Evolutionary conservation across 345 rosid genomes (phyloP), one percentile per base, ranked within the genome.

Genomic region (Dipteronia sinensis): DNA sequence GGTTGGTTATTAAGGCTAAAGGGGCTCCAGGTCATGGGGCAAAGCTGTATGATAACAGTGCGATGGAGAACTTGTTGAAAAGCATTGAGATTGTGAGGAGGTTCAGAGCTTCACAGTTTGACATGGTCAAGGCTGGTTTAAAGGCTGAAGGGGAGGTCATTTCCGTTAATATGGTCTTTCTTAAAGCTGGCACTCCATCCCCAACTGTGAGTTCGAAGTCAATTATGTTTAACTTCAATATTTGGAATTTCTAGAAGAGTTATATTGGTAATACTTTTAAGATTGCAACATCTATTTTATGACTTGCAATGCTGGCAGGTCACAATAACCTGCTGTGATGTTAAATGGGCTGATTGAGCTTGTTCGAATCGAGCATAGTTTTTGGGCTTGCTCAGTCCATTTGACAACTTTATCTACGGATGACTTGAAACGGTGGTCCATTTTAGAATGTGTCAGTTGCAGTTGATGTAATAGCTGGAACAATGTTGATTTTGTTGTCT

Each of bases 11-110:
- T 55, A 96, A 90, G 92, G 97, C 98, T 61, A 82, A 68, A 38
- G 99, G 99, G n/a, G 85, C 97, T 40, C 99, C 99, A 23, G 99
- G 98, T 29, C 97, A 96, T 67, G 98, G 99, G 56, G 97, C 98
- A 0, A 96, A 89, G 88, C 90, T 96, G 53, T 96, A 92, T 79
- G 98, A 96, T 71, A 90, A 94, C 73, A 86, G 91, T 51, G 99
- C 98, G 3, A 83, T 90, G 92, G 99, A 96, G 91, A 96, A 94
- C 80, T 91, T 94, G 68, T 76, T 91, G 40, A 92, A 88, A 80
- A 96, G 94, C 86, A 86, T 96, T 31, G 97, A 96, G 88, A 83
- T 77, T 80, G 83, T 94, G 40, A 88, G 95, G 79, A 91, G 90
- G 88, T 96, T 94, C 80, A 85, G 99, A 77, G 93, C 97, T 77